Base-by-base conservation (phyloP, 2,329 filamentous ascomycete genomes). In the Claviceps quebecensis region DNA sequence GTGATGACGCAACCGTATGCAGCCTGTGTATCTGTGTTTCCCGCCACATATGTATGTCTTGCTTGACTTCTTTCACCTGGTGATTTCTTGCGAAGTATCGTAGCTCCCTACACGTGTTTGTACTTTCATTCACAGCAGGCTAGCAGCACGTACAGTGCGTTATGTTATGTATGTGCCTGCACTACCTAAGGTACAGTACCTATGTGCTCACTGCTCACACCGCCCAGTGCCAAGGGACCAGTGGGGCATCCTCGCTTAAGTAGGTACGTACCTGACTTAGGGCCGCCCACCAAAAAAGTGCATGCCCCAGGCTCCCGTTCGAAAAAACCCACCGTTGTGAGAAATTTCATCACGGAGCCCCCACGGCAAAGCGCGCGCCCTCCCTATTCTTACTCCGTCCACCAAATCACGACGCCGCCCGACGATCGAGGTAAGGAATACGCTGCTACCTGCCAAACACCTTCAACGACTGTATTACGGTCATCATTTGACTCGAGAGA, bases 341-440 rank as follows among this genome's bases (percentile, higher is more conserved):
- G 63, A 68, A 69, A 65, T 69, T 67, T 63, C 29, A 59, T 68
- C 62, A 60, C 58, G 58, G 58, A 8, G 41, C 41, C 40, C 41
- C 41, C 41, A 17, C 22, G 41, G 11, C 9, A 6, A 22, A 43
- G 13, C 19, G 40, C 8, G 40, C 40, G 40, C 4, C 40, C 11
- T 44, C 14, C 5, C 8, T 5, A 3, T 16, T 58, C 60, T 14
- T 29, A 39, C 45, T 63, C 59, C 61, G 65, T 63, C 26, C 62
- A 64, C 59, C 61, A 64, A 60, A 65, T 61, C 64, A 64, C 59
- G 57, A 69, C 67, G 67, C 68, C 65, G 65, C 59, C 60, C 65
- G 65, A 69, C 67, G 65, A 63, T 58, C 64, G 57, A 67, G 68
- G 68, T 70, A 59, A 61, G 66, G 65, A 51, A 52, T 19, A 46